A percentile compares a stretch with the other conserved stretches of the same genome.
phyloP scores from a whole-genome alignment of 352 stramenopile genomes.

The Blastocystis sp. region DNA sequence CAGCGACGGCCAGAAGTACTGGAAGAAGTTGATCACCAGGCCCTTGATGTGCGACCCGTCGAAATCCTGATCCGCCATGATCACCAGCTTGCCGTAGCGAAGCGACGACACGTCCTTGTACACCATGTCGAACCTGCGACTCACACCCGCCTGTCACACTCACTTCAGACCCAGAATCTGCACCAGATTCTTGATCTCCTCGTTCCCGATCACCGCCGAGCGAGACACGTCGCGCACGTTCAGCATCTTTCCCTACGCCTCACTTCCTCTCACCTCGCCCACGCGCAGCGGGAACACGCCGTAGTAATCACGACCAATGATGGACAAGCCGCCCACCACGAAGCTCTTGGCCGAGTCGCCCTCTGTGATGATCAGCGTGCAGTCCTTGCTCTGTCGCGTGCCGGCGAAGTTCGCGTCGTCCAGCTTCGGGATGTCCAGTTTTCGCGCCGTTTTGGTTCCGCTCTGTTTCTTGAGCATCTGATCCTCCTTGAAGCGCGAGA shows the following conservation, averaged over 20 bases:
- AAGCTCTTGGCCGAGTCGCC: slow-evolving; percentile 95
- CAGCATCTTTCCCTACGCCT: slow-evolving; percentile 86
- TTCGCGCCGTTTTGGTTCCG: slow-evolving; percentile 81
- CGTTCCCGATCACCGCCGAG: slow-evolving; percentile 90
- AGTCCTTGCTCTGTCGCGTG: slow-evolving; percentile 80
- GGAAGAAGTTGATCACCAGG: slow-evolving; percentile 96
- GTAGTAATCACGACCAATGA: slow-evolving; percentile 91
- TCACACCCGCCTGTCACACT: slow-evolving; percentile 84
- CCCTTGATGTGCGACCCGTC: slow-evolving; percentile 98
- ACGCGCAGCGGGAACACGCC: slow-evolving; percentile 91
- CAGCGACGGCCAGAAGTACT: slow-evolving; percentile 95
- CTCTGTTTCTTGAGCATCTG: slow-evolving; percentile 84
- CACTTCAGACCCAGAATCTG: slow-evolving; percentile 94
- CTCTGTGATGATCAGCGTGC: slow-evolving; percentile 97
- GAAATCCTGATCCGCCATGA: slow-evolving; percentile 98
- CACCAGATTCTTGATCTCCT: slow-evolving; percentile 91
- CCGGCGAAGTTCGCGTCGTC: slow-evolving; percentile 94
- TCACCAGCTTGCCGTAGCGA: slow-evolving; percentile 94
- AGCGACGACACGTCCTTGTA: slow-evolving; percentile 72
- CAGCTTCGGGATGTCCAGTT: slow-evolving; percentile 89
- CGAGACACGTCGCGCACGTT: slow-evolving; percentile 98
- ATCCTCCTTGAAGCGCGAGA: slow-evolving; percentile 86
- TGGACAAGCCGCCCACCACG: slow-evolving; percentile 89
- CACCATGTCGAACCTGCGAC: slow-evolving; percentile 71
- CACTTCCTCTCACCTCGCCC: neutral